Evolutionary conservation across 2,329 filamentous ascomycete species (phyloP).

Genomic region (Stagonosporopsis cucurbitacearum): DNA sequence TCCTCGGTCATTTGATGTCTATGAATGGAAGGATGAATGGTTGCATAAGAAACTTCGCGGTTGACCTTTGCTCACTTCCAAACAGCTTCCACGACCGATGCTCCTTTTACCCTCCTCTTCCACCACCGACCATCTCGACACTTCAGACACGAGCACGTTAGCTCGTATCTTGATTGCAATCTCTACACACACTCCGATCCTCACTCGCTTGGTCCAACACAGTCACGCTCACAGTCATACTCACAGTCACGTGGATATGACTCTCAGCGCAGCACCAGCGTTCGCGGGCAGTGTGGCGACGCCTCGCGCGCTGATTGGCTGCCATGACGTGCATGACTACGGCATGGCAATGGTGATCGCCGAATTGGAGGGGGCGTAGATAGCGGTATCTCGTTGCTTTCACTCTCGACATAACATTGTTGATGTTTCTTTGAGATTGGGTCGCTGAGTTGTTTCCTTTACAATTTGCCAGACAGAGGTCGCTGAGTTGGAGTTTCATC

Average conservation of each 20-base stretch:
- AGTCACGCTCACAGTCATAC: not conserved
- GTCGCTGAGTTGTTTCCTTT: too few species aligned
- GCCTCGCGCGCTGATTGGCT: constrained; percentile 39
- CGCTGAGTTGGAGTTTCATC: too few species aligned
- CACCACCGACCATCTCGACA: too few species aligned
- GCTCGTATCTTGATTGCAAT: not conserved
- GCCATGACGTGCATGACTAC: constrained; percentile 30
- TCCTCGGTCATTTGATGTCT: too few species aligned
- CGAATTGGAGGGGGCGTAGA: constrained; percentile 20
- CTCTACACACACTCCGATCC: not conserved
- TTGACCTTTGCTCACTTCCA: too few species aligned
- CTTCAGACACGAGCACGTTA: not conserved
- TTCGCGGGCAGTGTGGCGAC: constrained; percentile 15
- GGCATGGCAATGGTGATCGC: constrained; percentile 29
- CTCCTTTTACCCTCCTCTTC: too few species aligned
- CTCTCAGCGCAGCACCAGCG: not conserved
- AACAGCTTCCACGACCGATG: too few species aligned
- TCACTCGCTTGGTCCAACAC: not conserved
- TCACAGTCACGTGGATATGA: too few species aligned
- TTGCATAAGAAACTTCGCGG: too few species aligned
- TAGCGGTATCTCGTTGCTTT: constrained; percentile 17
- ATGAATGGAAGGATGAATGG: too few species aligned
- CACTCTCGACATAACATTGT: too few species aligned
- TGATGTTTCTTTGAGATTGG: too few species aligned
- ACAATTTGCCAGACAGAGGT: not conserved